Conservation (phyloP, 1,284 basidiomycete species). For the Sanghuangporus sanghuang region DNA sequence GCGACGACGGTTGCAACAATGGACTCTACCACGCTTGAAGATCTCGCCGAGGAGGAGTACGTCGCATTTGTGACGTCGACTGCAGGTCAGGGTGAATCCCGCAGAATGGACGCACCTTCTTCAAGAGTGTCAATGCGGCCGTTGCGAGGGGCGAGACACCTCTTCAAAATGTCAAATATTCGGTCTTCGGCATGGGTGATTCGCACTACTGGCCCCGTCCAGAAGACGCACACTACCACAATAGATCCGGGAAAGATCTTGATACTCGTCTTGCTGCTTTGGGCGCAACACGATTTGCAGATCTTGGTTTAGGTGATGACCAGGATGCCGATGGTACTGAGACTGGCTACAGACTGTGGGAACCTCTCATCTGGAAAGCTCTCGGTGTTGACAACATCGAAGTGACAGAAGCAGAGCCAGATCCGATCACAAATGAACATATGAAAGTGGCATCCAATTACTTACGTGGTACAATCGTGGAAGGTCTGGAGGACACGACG, state of each 20-base stretch:
- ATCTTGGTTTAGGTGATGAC: slow-evolving; percentile 90
- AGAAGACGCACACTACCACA: slow-evolving; percentile 97
- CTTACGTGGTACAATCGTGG: slow-evolving; percentile 91
- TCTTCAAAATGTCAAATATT: slow-evolving; percentile 62
- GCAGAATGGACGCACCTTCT: slow-evolving; percentile 90
- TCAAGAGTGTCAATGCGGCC: slow-evolving; percentile 80
- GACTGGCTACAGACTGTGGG: slow-evolving; percentile 96
- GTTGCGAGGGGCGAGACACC: slow-evolving; percentile 49
- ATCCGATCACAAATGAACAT: slow-evolving; percentile 98
- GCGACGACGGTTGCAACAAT: slow-evolving; percentile 68
- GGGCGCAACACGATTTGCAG: slow-evolving; percentile 68
- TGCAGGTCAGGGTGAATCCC: slow-evolving; percentile 99
- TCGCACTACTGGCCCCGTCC: slow-evolving; percentile 98
- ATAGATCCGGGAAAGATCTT: slow-evolving; percentile 93
- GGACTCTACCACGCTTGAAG: slow-evolving; percentile 76
- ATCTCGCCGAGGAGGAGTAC: slow-evolving; percentile 72
- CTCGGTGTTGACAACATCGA: slow-evolving; percentile 90
- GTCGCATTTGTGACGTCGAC: slow-evolving; percentile 89
- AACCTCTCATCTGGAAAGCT: slow-evolving; percentile 90
- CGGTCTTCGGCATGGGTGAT: slow-evolving; percentile 96
- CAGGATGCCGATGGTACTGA: slow-evolving; percentile 96
- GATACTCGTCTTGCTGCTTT: slow-evolving; percentile 73
- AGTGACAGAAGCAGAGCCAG: slow-evolving; percentile 89
- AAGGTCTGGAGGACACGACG: slow-evolving; percentile 83
- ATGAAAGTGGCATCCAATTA: slow-evolving; percentile 98